Conservation (phyloP, 805 yeast genomes). For the Danielia reshetovae region DNA sequence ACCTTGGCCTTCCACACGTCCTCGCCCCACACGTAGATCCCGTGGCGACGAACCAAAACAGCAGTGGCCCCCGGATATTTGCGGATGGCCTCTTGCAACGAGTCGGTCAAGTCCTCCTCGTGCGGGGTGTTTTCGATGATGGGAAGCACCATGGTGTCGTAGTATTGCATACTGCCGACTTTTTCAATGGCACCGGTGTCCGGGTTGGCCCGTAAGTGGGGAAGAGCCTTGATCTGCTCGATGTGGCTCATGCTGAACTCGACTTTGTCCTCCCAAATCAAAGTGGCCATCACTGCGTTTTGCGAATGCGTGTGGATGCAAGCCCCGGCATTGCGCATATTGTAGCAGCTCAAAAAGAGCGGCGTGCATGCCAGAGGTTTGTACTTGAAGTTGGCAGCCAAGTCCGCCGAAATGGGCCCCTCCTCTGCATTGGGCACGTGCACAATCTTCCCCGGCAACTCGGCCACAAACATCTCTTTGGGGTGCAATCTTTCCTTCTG, state of each 20-base stretch:
- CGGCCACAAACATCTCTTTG: conserved; percentile 74
- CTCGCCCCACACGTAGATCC: conserved; percentile 96
- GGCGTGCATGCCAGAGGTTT: conserved; percentile 97
- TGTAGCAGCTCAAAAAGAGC: conserved; percentile 69
- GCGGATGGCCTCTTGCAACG: conserved; percentile 59
- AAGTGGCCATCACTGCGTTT: conserved; percentile 76
- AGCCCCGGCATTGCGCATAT: conserved; percentile 74
- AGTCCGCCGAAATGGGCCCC: conserved; percentile 23
- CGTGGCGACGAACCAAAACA: conserved; percentile 87
- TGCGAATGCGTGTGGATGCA: conserved; percentile 95
- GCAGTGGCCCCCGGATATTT: conserved; percentile 79
- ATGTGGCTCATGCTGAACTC: conserved; percentile 75
- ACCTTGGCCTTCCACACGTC: conserved; percentile 89
- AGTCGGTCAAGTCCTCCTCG: conserved; percentile 76
- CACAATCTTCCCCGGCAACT: conserved; percentile 49
- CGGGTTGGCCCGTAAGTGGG: conserved; percentile 40
- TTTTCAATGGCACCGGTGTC: conserved; percentile 42
- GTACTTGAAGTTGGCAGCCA: conserved; percentile 40
- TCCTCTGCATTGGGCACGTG: conserved; percentile 50
- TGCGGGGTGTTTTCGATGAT: conserved; percentile 88
- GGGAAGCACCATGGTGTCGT: conserved; percentile 77
- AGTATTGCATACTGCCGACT: conserved; percentile 66
- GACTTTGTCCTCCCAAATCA: conserved; percentile 55
- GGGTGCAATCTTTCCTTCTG: conserved; percentile 88
- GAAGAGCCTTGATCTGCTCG: conserved; percentile 92